Conservation (phyloP, 2,329 filamentous ascomycete species). For the Mycocentrospora acerina region DNA sequence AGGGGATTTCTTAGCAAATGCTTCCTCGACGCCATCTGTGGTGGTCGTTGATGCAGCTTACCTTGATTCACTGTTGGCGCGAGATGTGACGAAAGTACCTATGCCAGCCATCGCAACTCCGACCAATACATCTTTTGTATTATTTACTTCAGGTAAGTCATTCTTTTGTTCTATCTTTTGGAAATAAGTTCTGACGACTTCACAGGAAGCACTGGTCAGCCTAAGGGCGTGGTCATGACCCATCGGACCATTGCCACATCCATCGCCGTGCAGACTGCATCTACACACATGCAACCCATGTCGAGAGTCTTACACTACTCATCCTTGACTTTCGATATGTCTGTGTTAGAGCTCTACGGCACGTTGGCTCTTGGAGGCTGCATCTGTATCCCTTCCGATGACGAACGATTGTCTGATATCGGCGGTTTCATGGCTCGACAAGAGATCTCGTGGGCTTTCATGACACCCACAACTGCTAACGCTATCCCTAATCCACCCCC, state of each 20-base stretch:
- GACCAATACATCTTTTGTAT: no score
- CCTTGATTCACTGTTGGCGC: no score
- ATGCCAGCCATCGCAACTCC: no score
- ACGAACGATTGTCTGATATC: background rate
- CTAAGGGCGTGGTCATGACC: background rate
- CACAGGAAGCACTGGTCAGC: background rate
- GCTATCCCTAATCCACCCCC: background rate
- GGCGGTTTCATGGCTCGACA: no score
- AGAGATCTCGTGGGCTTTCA: background rate
- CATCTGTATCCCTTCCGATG: constrained; percentile 31
- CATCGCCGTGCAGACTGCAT: background rate
- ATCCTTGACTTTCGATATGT: constrained; percentile 58
- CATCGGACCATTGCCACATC: background rate
- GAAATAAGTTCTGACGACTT: background rate
- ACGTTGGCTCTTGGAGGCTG: constrained; percentile 59
- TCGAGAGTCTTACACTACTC: constrained; percentile 49
- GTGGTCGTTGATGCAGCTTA: no score
- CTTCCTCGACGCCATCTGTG: no score
- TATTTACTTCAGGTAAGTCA: no score
- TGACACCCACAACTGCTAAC: background rate
- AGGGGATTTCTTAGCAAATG: no score
- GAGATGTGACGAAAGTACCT: no score
- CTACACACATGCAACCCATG: background rate
- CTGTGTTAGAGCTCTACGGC: constrained; percentile 56
- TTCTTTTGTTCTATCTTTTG: no score